Conservation (phyloP, 2,329 filamentous ascomycete genomes). For the Apiospora aurea region DNA sequence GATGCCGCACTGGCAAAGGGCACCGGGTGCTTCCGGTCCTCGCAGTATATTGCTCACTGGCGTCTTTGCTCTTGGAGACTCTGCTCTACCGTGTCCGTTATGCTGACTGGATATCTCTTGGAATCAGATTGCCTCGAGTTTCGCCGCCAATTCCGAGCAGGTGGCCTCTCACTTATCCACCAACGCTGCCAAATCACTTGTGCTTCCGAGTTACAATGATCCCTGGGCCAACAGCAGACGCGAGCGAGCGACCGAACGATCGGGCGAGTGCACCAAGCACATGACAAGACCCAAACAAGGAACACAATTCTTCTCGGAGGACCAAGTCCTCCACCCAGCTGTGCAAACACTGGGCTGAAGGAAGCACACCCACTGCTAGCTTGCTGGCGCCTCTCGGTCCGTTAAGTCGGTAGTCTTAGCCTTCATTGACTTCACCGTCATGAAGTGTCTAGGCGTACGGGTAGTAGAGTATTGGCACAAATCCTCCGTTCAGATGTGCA, state of each 20-base stretch:
- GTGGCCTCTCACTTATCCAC: neutral
- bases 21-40: neutral
- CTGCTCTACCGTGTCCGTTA: neutral
- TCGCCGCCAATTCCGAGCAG: neutral
- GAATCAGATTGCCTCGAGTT: neutral
- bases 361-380: neutral
- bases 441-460: neutral
- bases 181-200: neutral
- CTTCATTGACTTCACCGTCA: neutral
- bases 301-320: neutral
- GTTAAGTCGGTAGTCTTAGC: neutral
- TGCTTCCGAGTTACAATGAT: neutral
- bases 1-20: neutral
- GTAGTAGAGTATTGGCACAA: neutral
- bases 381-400: neutral
- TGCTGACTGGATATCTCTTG: neutral
- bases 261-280: neutral
- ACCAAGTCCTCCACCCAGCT: neutral
- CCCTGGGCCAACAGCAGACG: neutral
- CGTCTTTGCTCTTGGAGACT: neutral
- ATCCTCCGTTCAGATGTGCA: neutral
- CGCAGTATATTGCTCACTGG: neutral
- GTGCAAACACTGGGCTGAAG: neutral
- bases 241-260: neutral
- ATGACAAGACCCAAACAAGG: neutral